Evolutionary conservation across 768 basidiomycete species (phyloP).

Genomic region (Boletus sp.): DNA sequence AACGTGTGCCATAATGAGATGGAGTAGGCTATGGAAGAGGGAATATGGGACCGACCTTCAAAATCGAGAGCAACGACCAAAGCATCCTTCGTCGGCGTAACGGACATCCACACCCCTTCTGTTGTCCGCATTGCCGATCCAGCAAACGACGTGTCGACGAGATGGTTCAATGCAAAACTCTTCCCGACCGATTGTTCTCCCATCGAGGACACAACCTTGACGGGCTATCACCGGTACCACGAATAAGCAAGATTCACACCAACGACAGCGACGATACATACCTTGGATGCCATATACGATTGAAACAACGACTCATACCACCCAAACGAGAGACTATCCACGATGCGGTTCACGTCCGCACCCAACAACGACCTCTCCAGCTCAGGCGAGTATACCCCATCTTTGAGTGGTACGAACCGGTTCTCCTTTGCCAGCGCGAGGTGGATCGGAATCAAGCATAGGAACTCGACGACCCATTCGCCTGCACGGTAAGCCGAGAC

Average conservation of each 20-base stretch:
- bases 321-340: conserved; percentile 53
- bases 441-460: conserved; percentile 65
- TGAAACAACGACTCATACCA: conserved; percentile 66
- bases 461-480: conserved; percentile 59
- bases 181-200: conserved; percentile 68
- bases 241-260: background rate
- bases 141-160: conserved; percentile 62
- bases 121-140: conserved; percentile 67
- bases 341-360: conserved; percentile 55
- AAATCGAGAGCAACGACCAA: conserved; percentile 62
- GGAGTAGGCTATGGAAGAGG: background rate
- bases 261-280: conserved; percentile 2
- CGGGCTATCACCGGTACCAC: conserved; percentile 37
- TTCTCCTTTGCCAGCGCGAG: conserved; percentile 59
- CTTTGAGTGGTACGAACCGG: conserved; percentile 57
- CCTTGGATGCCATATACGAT: conserved; percentile 59
- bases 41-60: conserved; percentile 40
- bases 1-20: background rate
- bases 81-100: conserved; percentile 53
- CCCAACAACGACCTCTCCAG: conserved; percentile 54
- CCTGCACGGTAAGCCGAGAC: conserved; percentile 45
- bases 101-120: conserved; percentile 67
- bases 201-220: conserved; percentile 66
- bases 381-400: conserved; percentile 49
- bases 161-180: conserved; percentile 55